Evolutionary conservation across 2,329 filamentous ascomycete species (phyloP), one percentile per base, ranked within the genome.

Genomic region (Leptoxyphium fumago): DNA sequence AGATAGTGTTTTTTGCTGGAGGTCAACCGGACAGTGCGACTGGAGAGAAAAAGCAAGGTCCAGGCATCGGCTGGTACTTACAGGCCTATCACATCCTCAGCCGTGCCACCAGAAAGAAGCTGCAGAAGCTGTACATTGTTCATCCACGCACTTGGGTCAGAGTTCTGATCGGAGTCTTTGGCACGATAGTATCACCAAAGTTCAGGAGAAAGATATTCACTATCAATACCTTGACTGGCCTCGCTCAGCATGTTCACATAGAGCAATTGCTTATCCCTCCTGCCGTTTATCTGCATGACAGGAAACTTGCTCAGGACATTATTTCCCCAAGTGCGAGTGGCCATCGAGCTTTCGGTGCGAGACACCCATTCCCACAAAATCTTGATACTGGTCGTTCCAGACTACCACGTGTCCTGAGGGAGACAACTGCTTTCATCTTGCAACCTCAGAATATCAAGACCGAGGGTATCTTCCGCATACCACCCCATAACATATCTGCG

Each of bases 151-250:
- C 68, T 21, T 76, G 72, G 72, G 70, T 75, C 29, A 59, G 72
- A 44, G 71, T 75, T 38, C 58, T 75, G 49, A 64, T 73, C 15
- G 71, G 74, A 53, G 67, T 75, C 45, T 72, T 75, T 56, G 72
- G 70, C 2, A 73, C 71, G 21, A 69, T 76, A 42, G 71, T 74
- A 15, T 73, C 70, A 47, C 70, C 70, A 29, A 76, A 76, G 53
- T 75, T 74, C 52, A 61, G 70, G 55, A 65, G 70, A 54, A 76
- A 76, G 62, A 72, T 75, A 38, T 61, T 72, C n/a, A 71, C 75
- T 53, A 70, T 72, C 46, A 71, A 67, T 42, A 70, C 62, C 26
- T 50, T 75, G 44, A 69, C 62, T 41, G 64, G 64, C 21, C 62
- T 75, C 40, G 70, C 70, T 10, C 55, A 68, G 38, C 64, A 73